Conservation (phyloP, 2,329 filamentous ascomycete species). For the Fusarium globosum region DNA sequence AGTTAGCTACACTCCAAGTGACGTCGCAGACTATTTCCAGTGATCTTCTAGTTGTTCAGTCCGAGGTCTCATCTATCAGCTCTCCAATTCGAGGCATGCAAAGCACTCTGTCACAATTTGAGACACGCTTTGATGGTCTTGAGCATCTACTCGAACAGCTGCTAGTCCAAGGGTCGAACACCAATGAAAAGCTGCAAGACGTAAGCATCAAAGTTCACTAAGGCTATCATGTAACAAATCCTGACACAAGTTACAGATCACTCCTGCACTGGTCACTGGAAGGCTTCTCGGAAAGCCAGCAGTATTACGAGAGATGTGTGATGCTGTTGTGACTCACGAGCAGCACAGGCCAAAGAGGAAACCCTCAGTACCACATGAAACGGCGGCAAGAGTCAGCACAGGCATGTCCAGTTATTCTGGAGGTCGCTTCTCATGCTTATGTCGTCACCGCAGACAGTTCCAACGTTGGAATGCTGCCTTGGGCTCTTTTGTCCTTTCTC, state of each 20-base stretch:
- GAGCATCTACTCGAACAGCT: fast-evolving
- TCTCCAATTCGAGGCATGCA: neutral
- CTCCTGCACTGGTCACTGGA: fast-evolving
- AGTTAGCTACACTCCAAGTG: fast-evolving
- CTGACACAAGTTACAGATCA: neutral
- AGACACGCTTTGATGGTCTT: neutral
- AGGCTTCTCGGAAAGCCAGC: neutral
- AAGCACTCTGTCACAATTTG: neutral
- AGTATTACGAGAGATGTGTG: neutral
- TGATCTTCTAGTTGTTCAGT: neutral
- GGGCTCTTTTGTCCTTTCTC: fast-evolving
- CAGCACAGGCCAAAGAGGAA: fast-evolving
- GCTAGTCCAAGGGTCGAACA: neutral
- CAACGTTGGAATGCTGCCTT: fast-evolving
- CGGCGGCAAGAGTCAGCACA: fast-evolving
- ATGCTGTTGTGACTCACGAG: fast-evolving
- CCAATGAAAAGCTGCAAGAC: neutral
- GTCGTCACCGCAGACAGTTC: fast-evolving
- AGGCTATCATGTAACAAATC: fast-evolving
- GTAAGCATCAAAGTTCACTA: neutral
- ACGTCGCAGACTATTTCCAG: neutral
- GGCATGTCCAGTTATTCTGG: fast-evolving
- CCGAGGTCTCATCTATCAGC: fast-evolving
- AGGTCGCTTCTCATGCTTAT: neutral
- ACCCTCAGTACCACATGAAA: fast-evolving